A percentile compares a stretch with the other conserved stretches of the same genome.
phyloP scores from a whole-genome alignment of 345 rosid genomes.

The Combretum micranthum region DNA sequence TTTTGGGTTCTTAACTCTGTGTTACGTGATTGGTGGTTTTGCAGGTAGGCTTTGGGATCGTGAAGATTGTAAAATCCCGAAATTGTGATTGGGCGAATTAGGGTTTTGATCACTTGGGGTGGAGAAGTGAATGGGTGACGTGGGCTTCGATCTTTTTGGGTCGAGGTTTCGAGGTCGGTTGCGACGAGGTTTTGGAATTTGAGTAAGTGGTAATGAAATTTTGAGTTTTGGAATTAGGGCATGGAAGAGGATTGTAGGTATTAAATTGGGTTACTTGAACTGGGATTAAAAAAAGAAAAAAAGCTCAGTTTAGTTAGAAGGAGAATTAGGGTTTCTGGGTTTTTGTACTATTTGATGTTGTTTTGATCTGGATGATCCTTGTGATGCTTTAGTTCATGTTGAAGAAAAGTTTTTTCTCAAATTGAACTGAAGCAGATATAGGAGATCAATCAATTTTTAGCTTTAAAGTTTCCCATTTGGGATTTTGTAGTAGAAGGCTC shows the following conservation, averaged over 20 bases:
- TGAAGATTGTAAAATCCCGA: too few species aligned
- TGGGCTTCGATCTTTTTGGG: constrained; percentile 12
- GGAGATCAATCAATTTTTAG: too few species aligned
- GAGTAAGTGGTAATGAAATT: constrained; percentile 8
- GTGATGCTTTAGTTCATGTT: neutral
- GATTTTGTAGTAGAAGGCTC: too few species aligned
- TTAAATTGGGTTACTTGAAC: constrained; percentile 10
- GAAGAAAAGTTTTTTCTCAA: constrained; percentile 6
- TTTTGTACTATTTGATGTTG: constrained; percentile 10
- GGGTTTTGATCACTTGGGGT: constrained; percentile 11
- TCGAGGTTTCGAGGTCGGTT: constrained; percentile 13
- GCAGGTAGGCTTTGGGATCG: too few species aligned
- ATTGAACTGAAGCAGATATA: too few species aligned
- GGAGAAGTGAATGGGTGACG: neutral
- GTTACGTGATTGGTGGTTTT: too few species aligned
- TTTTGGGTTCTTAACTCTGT: too few species aligned
- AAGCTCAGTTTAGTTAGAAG: constrained; percentile 7
- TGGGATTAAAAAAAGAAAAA: constrained; percentile 10
- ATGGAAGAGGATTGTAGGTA: constrained; percentile 40
- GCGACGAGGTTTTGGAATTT: constrained; percentile 10
- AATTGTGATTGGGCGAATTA: neutral
- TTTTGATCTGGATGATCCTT: constrained; percentile 12
- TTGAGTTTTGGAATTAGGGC: constrained; percentile 18
- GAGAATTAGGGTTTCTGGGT: constrained; percentile 10
- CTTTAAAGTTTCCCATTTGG: too few species aligned